phyloP scores from a whole-genome alignment of 345 rosid genomes.

The Rhodamnia argentea region DNA sequence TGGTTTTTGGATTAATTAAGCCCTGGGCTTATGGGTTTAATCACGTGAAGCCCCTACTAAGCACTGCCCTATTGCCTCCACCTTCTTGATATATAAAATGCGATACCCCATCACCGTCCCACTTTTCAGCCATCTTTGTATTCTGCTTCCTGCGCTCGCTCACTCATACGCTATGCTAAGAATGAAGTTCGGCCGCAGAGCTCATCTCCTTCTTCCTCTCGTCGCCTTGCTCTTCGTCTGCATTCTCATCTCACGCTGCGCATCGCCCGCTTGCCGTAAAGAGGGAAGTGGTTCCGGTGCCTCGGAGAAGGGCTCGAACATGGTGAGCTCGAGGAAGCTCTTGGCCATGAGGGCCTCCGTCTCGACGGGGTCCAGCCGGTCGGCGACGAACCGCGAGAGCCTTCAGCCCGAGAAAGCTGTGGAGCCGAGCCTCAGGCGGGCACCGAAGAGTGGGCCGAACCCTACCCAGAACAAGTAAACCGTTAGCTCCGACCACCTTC shows the following conservation, averaged over 20 bases:
- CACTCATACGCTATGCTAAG: neutral
- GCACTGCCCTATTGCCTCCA: neutral
- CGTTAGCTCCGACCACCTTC: neutral
- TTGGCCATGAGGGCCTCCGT: neutral
- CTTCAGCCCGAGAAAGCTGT: conserved; percentile 11
- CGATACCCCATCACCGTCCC: neutral
- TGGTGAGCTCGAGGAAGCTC: neutral
- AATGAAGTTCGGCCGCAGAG: neutral
- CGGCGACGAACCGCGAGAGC: neutral
- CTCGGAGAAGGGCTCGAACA: neutral
- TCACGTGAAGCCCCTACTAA: neutral
- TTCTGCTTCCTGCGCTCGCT: neutral
- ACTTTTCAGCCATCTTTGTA: neutral
- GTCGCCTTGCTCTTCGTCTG: neutral
- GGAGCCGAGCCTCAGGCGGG: conserved; percentile 32
- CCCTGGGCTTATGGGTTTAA: neutral
- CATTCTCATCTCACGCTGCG: neutral
- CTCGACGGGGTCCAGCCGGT: neutral
- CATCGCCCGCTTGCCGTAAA: neutral
- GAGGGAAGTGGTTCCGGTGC: neutral
- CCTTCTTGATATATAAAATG: neutral
- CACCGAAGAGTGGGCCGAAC: conserved; percentile 39
- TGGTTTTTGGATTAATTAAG: neutral
- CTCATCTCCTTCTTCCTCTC: neutral
- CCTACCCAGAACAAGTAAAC: conserved; percentile 41